Conservation (phyloP, 129 eudicot genomes). For the Chrysanthemum makinoi region DNA sequence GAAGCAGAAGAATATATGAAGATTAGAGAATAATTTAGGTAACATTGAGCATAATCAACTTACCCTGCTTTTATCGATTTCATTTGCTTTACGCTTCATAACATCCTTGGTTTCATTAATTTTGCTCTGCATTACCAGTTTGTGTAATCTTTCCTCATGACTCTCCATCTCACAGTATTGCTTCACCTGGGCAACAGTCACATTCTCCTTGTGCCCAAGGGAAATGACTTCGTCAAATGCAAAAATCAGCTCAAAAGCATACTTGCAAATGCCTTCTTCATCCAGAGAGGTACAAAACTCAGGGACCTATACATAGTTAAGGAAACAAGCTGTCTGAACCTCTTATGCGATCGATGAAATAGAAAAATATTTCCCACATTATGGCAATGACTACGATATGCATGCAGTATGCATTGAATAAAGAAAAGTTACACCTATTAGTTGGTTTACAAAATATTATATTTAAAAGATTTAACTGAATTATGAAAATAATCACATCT, state of each 20-base stretch:
- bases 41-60: conserved; percentile 16
- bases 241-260: conserved; percentile 94
- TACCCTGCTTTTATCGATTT: conserved; percentile 93
- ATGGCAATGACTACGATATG: background rate
- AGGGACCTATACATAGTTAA: conserved; percentile 78
- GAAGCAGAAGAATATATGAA: background rate
- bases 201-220: conserved; percentile 93
- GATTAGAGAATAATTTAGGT: background rate
- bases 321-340: conserved; percentile 30
- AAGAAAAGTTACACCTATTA: background rate
- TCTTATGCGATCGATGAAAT: background rate
- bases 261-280: conserved; percentile 89
- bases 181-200: conserved; percentile 86
- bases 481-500: too few relatives aligned
- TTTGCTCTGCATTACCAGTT: conserved; percentile 69
- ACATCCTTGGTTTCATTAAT: conserved; percentile 88
- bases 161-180: conserved; percentile 99
- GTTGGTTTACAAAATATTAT: background rate
- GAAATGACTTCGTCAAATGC: conserved; percentile 95
- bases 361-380: background rate
- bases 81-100: conserved; percentile 94
- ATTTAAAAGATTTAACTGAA: background rate
- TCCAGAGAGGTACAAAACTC: conserved; percentile 82
- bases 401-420: conserved; percentile 5
- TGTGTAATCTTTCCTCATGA: conserved; percentile 88